phyloP scores from a whole-genome alignment of 2,329 filamentous ascomycete species.

The Immersiporthe knoxdaviesiana region DNA sequence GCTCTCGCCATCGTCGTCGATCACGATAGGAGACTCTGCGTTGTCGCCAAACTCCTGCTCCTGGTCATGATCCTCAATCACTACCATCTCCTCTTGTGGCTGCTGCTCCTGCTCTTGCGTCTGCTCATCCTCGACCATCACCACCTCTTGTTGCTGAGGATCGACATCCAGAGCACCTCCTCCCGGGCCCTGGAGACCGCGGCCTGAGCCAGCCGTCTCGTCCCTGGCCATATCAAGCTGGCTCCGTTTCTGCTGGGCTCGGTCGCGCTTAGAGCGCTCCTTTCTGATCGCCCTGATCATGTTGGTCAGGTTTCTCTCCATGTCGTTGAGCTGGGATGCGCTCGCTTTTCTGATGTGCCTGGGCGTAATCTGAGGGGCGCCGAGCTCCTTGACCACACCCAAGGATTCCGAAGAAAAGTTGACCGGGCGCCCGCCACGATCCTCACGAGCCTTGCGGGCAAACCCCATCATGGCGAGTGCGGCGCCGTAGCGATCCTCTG shows the following conservation, averaged over 20 bases:
- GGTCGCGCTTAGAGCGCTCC: conserved; percentile 5
- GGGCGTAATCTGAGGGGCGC: background rate
- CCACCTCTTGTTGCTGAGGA: background rate
- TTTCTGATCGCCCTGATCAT: conserved; percentile 17
- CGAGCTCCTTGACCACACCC: background rate
- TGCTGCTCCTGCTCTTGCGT: background rate
- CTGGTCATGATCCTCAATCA: too few species aligned
- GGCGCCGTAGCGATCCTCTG: conserved; percentile 13
- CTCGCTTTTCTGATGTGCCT: conserved; percentile 11
- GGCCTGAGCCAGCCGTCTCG: background rate
- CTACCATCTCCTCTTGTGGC: background rate
- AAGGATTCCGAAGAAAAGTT: background rate
- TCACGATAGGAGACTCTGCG: background rate
- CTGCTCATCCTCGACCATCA: background rate
- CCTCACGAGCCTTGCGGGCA: background rate
- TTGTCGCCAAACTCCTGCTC: background rate
- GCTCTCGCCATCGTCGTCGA: background rate
- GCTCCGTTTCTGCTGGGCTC: background rate
- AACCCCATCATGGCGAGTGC: conserved; percentile 17
- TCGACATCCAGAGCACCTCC: background rate
- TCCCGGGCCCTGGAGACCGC: background rate
- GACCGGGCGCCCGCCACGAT: background rate
- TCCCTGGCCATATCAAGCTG: background rate
- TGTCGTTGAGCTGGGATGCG: conserved; percentile 14
- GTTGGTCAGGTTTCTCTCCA: conserved; percentile 18